Percentiles rank a stretch among this genome's conserved stretches.
These are phyloP conservation scores for Lentinula raphanica DNA, from an alignment of 768 basidiomycete genomes.

Conservation along the genomic window DNA sequence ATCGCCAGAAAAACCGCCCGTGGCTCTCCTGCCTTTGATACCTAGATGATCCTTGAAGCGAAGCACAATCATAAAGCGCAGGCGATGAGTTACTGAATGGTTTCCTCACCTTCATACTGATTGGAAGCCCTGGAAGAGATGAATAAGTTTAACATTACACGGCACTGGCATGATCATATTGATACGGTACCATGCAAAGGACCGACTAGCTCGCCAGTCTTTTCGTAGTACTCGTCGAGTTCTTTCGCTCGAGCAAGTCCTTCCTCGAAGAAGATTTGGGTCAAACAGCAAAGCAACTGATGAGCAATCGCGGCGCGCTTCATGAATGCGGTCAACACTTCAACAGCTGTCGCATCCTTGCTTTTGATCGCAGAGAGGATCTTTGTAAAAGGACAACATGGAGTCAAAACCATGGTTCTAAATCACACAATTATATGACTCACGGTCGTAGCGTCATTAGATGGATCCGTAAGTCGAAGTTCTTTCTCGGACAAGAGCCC, in stretches of 20 bases:
- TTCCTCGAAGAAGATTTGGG: conserved; percentile 42
- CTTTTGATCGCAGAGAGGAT: conserved; percentile 20
- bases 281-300: conserved; percentile 35
- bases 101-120: conserved; percentile 32
- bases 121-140: conserved; percentile 19
- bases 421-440: neutral
- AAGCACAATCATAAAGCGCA: conserved; percentile 13
- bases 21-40: conserved; percentile 35
- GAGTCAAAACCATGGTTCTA: neutral
- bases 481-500: conserved; percentile 28
- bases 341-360: conserved; percentile 30
- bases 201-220: conserved; percentile 34
- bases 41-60: conserved; percentile 31
- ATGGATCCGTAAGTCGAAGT: conserved; percentile 26
- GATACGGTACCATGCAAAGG: conserved; percentile 37
- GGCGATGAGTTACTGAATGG: neutral
- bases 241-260: conserved; percentile 32
- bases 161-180: neutral
- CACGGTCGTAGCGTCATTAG: conserved; percentile 28
- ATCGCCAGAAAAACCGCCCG: conserved; percentile 27
- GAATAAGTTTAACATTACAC: neutral
- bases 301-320: conserved; percentile 52
- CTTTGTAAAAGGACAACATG: neutral
- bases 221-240: conserved; percentile 33
- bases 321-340: conserved; percentile 36